A percentile compares a stretch with the other conserved stretches of the same genome.
These are phyloP conservation scores for Trypanosoma mega DNA, from an alignment of 208 protist species.

Conservation along the genomic window DNA sequence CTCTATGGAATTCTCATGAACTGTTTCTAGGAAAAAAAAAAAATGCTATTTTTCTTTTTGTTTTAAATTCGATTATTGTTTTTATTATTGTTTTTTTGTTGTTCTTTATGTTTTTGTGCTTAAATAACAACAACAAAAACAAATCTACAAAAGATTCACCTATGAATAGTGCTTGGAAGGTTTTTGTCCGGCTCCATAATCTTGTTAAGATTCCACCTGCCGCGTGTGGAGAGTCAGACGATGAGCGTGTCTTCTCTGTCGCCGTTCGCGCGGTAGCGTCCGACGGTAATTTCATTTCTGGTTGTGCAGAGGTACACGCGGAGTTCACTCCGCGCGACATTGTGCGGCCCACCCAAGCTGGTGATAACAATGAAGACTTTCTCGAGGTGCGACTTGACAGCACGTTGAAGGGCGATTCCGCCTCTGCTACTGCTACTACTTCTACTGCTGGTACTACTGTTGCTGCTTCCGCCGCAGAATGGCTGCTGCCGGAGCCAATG, in stretches of 20 bases:
- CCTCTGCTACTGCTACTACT: no score
- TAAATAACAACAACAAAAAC: background rate
- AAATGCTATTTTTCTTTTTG: background rate
- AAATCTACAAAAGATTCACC: background rate
- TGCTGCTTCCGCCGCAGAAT: conserved; percentile 38
- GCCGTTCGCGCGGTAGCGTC: conserved; percentile 30
- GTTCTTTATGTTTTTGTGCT: background rate
- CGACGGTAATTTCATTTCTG: conserved; percentile 11
- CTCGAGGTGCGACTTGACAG: conserved; percentile 64
- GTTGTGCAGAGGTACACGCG: conserved; percentile 32
- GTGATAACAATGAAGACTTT: conserved; percentile 36
- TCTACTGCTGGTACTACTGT: no score
- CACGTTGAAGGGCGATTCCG: conserved; percentile 13
- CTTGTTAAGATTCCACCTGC: conserved; percentile 65
- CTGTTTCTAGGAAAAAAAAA: background rate
- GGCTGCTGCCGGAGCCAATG: conserved; percentile 32
- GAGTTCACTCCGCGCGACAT: conserved; percentile 26
- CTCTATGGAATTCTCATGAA: conserved; percentile 8
- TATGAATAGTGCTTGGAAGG: conserved; percentile 26
- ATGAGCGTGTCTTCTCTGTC: conserved; percentile 49
- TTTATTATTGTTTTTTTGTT: background rate
- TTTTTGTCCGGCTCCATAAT: conserved; percentile 76
- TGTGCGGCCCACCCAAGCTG: conserved; percentile 41
- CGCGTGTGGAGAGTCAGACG: conserved; percentile 29
- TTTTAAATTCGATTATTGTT: background rate